Conservation (phyloP, 257 asterid genomes). For the Voacanga thouarsii region DNA sequence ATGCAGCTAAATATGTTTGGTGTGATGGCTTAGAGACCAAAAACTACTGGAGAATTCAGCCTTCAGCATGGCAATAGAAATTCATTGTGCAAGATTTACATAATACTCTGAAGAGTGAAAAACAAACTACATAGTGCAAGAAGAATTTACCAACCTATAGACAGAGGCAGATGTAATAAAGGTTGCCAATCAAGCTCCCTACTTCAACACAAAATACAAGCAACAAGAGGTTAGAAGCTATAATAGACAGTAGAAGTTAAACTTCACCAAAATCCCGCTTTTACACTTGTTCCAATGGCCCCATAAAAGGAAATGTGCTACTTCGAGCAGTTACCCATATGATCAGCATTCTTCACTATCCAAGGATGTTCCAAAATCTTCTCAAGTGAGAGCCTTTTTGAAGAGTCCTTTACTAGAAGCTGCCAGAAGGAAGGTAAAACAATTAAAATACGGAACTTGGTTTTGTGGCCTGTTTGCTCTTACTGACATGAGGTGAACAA, state of each 20-base stretch:
- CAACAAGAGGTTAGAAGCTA: slow-evolving; percentile 3
- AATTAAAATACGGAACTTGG: slow-evolving; percentile 12
- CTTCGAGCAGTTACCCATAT: slow-evolving; percentile 39
- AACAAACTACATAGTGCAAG: too few relatives aligned
- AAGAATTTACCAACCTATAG: too few relatives aligned
- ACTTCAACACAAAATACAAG: background rate
- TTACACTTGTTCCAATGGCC: background rate
- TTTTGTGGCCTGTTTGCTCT: background rate
- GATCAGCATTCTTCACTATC: slow-evolving; percentile 61
- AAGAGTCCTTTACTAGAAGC: slow-evolving; percentile 93
- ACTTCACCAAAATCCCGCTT: background rate
- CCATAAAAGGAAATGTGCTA: slow-evolving; percentile 8
- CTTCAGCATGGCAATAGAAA: too few relatives aligned
- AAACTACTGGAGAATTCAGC: too few relatives aligned
- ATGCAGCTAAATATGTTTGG: too few relatives aligned
- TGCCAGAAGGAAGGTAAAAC: slow-evolving; percentile 30
- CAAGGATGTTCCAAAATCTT: slow-evolving; percentile 85
- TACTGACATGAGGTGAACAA: background rate
- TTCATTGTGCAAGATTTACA: background rate
- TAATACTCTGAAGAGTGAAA: too few relatives aligned
- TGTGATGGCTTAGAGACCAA: too few relatives aligned
- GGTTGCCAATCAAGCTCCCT: background rate
- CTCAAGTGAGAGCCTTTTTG: slow-evolving; percentile 73
- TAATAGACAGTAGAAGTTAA: background rate
- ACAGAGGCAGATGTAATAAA: background rate